Conservation (phyloP, 163 green algal species). For the Chlorella variabilis region DNA sequence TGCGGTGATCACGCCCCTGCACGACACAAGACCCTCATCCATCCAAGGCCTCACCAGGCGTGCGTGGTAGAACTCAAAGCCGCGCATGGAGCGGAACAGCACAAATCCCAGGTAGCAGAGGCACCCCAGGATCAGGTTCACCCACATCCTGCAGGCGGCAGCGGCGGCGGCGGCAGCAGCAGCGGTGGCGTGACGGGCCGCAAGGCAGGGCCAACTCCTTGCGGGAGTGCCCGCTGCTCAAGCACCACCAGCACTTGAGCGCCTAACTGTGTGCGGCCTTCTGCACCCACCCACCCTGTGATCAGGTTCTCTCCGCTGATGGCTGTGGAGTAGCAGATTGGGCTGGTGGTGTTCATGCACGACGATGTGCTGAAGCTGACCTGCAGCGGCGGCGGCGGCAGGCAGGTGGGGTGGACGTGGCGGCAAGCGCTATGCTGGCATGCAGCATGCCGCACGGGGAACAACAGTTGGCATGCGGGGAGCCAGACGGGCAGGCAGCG, state of each 20-base stretch:
- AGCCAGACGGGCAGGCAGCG: not conserved
- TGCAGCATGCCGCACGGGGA: too few species aligned
- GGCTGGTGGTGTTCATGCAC: constrained; percentile 22
- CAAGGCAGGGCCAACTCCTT: too few species aligned
- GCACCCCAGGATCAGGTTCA: constrained; percentile 33
- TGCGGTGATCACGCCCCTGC: too few species aligned
- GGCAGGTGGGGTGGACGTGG: not conserved
- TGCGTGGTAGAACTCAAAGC: constrained; percentile 49
- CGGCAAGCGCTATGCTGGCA: too few species aligned
- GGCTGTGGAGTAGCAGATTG: constrained; percentile 52
- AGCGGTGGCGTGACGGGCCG: not conserved
- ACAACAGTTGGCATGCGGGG: too few species aligned
- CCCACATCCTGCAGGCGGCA: constrained; percentile 36
- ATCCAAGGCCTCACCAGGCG: constrained; percentile 38
- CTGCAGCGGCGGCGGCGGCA: not conserved
- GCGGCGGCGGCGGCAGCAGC: not conserved
- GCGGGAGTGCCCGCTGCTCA: too few species aligned
- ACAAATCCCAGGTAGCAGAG: constrained; percentile 45
- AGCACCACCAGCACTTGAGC: too few species aligned
- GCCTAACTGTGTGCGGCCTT: too few species aligned
- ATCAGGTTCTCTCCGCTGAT: constrained; percentile 49
- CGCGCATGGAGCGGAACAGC: constrained; percentile 18
- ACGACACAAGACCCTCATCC: too few species aligned
- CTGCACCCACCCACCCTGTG: constrained; percentile 9
- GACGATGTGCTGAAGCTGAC: not conserved